These are phyloP conservation scores for Talaromyces albobiverticillius DNA, from an alignment of 2,329 filamentous ascomycete species.

Conservation along the genomic window DNA sequence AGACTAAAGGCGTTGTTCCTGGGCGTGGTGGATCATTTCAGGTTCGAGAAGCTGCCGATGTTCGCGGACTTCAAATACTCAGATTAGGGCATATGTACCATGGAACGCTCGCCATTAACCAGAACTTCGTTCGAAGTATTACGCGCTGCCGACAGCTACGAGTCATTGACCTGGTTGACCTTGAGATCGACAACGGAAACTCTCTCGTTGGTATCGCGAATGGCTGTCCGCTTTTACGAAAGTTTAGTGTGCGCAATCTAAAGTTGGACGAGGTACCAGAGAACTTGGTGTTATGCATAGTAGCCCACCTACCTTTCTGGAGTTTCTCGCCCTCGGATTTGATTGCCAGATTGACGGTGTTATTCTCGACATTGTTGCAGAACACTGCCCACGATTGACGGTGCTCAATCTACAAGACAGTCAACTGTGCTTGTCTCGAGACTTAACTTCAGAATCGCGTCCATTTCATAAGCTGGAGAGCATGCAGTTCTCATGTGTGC, in stretches of 20 bases:
- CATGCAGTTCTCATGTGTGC: background rate
- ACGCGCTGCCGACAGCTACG: background rate
- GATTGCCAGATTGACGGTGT: too few relatives aligned
- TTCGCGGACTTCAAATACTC: slow-evolving; percentile 9
- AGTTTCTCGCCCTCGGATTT: too few relatives aligned
- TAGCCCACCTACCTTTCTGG: background rate
- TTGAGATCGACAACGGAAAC: background rate
- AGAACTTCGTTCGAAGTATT: background rate
- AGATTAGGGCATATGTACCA: background rate
- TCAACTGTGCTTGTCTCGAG: too few relatives aligned
- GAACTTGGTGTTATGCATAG: background rate
- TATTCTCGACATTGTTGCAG: too few relatives aligned
- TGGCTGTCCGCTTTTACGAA: background rate
- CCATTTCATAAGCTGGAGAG: background rate
- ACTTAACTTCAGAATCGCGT: too few relatives aligned
- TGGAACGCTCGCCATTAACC: too few relatives aligned
- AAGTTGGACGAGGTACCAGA: background rate
- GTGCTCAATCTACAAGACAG: too few relatives aligned
- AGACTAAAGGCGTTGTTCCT: background rate
- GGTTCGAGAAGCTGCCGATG: slow-evolving; percentile 2
- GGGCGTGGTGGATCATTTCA: background rate
- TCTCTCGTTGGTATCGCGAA: background rate
- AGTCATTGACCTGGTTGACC: background rate
- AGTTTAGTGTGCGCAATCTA: background rate
- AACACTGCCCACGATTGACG: too few relatives aligned